Conservation (phyloP, 257 asterid species). For the Solanum pinnatisectum region DNA sequence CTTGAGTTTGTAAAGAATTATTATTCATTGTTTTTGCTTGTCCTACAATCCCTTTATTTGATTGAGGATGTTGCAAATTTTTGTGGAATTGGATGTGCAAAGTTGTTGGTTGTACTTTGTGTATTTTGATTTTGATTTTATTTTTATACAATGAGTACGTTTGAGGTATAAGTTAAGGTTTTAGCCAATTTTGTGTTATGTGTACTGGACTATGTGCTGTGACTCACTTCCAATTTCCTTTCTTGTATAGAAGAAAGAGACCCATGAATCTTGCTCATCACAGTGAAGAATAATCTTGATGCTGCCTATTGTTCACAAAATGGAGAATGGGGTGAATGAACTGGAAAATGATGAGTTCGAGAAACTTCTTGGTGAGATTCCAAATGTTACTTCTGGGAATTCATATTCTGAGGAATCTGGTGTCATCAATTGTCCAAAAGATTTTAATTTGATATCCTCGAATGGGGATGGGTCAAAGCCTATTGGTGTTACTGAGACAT, state of each 20-base stretch:
- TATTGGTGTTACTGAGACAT: background rate
- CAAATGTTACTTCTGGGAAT: background rate
- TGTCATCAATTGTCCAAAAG: background rate
- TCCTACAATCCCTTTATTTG: background rate
- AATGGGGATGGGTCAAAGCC: background rate
- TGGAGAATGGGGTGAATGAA: background rate
- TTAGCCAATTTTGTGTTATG: background rate
- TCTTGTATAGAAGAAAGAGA: background rate
- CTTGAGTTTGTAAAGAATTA: background rate
- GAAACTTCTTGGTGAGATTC: constrained; percentile 1
- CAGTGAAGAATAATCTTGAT: background rate
- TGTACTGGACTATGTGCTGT: background rate
- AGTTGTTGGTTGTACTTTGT: background rate
- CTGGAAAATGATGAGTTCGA: background rate
- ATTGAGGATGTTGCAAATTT: background rate
- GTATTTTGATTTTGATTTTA: background rate
- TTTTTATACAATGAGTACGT: background rate
- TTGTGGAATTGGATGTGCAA: background rate
- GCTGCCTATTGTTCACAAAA: background rate
- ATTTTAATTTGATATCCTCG: background rate
- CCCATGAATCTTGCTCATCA: background rate
- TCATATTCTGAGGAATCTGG: background rate
- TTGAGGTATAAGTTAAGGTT: background rate
- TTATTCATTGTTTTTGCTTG: background rate
- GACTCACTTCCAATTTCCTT: background rate